Conservation (phyloP, 2,329 filamentous ascomycete genomes). For the Microcera coccophila region DNA sequence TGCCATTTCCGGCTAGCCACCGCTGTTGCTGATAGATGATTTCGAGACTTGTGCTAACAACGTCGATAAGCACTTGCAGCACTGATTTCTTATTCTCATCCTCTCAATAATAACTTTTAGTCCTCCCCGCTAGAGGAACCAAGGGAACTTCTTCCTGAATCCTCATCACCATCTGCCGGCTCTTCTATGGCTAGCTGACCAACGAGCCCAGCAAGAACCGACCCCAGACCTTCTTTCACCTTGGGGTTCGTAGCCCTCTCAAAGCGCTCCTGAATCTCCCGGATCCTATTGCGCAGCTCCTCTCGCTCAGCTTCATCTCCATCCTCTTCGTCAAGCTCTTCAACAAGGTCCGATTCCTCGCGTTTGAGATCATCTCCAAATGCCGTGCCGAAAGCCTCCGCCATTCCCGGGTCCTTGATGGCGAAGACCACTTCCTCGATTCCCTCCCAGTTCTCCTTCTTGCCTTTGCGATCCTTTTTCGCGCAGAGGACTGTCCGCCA, state of each 20-base stretch:
- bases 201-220: background rate
- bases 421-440: constrained; percentile 54
- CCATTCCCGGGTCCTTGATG: constrained; percentile 50
- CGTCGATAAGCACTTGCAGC: no score
- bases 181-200: background rate
- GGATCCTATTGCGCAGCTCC: constrained; percentile 15
- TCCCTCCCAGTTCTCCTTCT: constrained; percentile 17
- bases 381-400: constrained; percentile 46
- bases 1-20: no score
- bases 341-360: constrained; percentile 1
- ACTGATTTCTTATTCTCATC: no score
- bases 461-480: constrained; percentile 4
- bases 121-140: no score
- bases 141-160: no score
- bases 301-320: constrained; percentile 2
- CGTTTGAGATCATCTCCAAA: constrained; percentile 38
- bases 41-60: no score
- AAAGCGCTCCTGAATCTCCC: constrained; percentile 17
- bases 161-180: no score
- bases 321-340: constrained; percentile 1
- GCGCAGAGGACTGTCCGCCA: constrained; percentile 40
- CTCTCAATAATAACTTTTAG: no score
- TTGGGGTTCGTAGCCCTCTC: constrained; percentile 6
- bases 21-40: no score
- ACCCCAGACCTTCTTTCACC: constrained; percentile 6